These are phyloP conservation scores for Citrullus colocynthis DNA, from an alignment of 306 rosid species.

Conservation along the genomic window DNA sequence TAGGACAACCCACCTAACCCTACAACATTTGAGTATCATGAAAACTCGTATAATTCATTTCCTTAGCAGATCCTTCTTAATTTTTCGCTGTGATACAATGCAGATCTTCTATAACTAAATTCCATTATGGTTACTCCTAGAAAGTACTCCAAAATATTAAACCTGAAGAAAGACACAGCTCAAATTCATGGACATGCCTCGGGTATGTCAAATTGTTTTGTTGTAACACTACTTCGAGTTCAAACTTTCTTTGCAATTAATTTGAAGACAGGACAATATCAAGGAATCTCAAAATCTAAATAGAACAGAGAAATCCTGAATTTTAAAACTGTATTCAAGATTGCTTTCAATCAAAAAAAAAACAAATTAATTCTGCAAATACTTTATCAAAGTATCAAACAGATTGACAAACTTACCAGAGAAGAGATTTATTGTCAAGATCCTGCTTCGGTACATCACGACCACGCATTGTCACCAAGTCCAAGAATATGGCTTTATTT, in stretches of 20 bases:
- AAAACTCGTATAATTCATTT: not conserved
- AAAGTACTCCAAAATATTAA: too few species aligned
- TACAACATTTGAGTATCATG: too few species aligned
- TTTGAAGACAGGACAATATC: not conserved
- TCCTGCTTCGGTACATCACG: constrained; percentile 97
- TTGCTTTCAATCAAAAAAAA: not conserved
- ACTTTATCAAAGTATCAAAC: not conserved
- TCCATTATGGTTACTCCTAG: too few species aligned
- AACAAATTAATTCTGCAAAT: not conserved
- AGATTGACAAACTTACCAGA: constrained; percentile 45
- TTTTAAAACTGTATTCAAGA: not conserved
- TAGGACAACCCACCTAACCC: too few species aligned
- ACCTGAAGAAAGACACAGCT: too few species aligned
- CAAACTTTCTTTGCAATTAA: not conserved
- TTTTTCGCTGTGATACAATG: not conserved
- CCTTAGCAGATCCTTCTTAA: not conserved
- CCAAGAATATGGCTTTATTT: constrained; percentile 94
- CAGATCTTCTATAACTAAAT: too few species aligned
- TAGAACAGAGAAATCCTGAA: not conserved
- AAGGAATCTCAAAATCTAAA: not conserved
- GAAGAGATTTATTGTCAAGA: constrained; percentile 88
- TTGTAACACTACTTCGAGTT: not conserved
- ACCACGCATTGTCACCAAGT: constrained; percentile 95
- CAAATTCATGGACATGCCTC: too few species aligned
- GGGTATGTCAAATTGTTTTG: not conserved